These are phyloP conservation scores for Gleditsia sinensis DNA, from an alignment of 306 rosid species.

Conservation along the genomic window DNA sequence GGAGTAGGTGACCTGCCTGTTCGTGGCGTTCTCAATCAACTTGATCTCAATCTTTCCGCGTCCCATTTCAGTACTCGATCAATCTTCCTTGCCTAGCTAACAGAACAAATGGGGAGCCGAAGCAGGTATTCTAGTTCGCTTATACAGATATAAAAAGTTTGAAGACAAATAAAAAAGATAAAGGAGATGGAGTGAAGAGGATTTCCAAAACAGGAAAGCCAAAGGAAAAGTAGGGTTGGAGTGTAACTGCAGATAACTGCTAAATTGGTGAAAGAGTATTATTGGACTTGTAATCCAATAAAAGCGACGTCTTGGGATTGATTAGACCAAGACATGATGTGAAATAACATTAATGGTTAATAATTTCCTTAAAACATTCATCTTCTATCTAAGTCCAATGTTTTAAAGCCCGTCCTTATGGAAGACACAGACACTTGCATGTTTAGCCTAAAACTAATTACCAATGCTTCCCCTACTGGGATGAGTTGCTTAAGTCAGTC, in stretches of 20 bases:
- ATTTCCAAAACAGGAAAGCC: constrained; percentile 56
- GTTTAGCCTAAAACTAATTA: too few species aligned
- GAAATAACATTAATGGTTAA: neutral
- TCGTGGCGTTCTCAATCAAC: constrained; percentile 74
- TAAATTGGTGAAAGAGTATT: constrained; percentile 31
- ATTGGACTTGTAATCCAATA: constrained; percentile 26
- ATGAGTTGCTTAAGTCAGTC: too few species aligned
- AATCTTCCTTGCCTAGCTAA: neutral
- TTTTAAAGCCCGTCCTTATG: too few species aligned
- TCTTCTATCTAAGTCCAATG: neutral
- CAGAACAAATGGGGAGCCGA: too few species aligned
- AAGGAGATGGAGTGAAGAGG: constrained; percentile 33
- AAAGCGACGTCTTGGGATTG: constrained; percentile 30
- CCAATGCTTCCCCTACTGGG: too few species aligned
- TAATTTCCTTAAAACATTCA: neutral
- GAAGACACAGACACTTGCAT: too few species aligned
- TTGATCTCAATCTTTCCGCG: constrained; percentile 85
- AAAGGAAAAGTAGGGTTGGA: constrained; percentile 57
- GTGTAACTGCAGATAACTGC: constrained; percentile 52
- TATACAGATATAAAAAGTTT: neutral
- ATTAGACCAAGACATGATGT: constrained; percentile 17
- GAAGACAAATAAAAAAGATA: constrained; percentile 11
- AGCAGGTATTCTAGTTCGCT: too few species aligned
- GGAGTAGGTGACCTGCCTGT: constrained; percentile 88
- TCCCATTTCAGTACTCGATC: constrained; percentile 42